A percentile compares a stretch with the other conserved stretches of the same genome.
These are phyloP conservation scores for Symbiodinium pilosum DNA, from an alignment of 73 alveolate genomes.

Conservation along the genomic window DNA sequence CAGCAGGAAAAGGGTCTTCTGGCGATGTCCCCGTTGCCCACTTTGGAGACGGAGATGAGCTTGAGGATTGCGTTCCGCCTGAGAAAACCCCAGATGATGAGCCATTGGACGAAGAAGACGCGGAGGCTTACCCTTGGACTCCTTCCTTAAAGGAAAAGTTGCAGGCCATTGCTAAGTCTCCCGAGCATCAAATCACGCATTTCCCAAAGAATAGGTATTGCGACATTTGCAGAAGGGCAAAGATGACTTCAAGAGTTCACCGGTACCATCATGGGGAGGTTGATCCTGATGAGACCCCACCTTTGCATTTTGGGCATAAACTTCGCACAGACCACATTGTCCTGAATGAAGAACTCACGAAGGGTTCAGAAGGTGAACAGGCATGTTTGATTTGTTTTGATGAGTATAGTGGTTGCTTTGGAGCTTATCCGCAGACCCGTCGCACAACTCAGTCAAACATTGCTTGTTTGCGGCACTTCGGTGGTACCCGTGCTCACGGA, in stretches of 20 bases:
- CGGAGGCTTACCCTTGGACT: conserved; percentile 18
- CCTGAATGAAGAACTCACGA: not conserved
- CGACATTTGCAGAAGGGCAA: conserved; percentile 17
- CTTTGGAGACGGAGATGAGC: not conserved
- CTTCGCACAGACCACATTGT: conserved; percentile 55
- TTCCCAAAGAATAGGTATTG: conserved; percentile 30
- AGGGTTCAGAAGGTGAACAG: conserved; percentile 44
- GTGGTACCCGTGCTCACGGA: not conserved
- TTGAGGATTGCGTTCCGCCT: not conserved
- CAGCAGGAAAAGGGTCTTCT: not conserved
- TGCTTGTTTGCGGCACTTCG: conserved; percentile 10
- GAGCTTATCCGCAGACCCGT: conserved; percentile 1
- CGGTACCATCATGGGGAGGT: not conserved
- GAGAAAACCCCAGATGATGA: not conserved
- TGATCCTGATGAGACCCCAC: conserved; percentile 34
- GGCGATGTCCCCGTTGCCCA: not conserved
- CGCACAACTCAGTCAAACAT: conserved; percentile 19
- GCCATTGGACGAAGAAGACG: conserved; percentile 38
- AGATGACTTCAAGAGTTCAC: not conserved
- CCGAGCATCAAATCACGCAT: conserved; percentile 1
- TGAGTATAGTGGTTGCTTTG: not conserved
- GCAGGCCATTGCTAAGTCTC: not conserved
- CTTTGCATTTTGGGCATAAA: conserved; percentile 14
- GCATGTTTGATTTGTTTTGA: conserved; percentile 26
- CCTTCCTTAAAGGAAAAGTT: conserved; percentile 16